These are phyloP conservation scores for Raphanus hybrid DNA, from an alignment of 441 rosid genomes.

Conservation along the genomic window DNA sequence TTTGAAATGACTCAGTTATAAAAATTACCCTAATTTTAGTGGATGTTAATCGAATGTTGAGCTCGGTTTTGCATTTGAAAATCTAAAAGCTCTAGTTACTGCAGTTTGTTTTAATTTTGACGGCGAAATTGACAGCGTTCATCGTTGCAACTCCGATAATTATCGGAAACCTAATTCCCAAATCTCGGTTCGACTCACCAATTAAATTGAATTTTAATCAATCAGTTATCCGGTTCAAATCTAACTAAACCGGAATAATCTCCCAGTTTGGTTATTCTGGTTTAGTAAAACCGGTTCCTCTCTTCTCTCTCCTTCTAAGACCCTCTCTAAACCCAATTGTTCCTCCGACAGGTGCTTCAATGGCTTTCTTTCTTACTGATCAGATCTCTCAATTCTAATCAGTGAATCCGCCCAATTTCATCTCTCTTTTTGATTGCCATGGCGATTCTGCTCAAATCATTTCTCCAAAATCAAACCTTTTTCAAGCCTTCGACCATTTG, in stretches of 20 bases:
- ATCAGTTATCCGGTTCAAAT: slow-evolving; percentile 17
- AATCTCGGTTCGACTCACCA: neutral
- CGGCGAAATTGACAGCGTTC: slow-evolving; percentile 2
- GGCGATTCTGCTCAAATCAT: slow-evolving; percentile 38
- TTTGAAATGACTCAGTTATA: neutral
- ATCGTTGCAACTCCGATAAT: neutral
- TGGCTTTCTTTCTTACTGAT: neutral
- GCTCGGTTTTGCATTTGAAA: no score
- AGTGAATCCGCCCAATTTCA: neutral
- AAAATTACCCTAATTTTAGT: neutral
- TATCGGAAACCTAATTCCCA: neutral
- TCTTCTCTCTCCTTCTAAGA: neutral
- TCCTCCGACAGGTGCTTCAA: neutral
- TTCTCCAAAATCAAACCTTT: slow-evolving; percentile 34
- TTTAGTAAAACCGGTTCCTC: neutral
- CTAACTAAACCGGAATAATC: neutral
- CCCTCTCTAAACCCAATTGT: slow-evolving; percentile 11
- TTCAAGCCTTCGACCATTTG: slow-evolving; percentile 11
- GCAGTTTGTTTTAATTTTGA: neutral
- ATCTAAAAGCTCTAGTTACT: neutral
- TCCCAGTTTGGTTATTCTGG: neutral
- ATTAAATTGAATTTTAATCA: neutral
- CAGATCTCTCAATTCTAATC: neutral
- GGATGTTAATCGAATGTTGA: neutral
- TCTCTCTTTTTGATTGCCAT: neutral